phyloP scores from a whole-genome alignment of 768 basidiomycete genomes.

The Porphyrellus cyaneotinctus region DNA sequence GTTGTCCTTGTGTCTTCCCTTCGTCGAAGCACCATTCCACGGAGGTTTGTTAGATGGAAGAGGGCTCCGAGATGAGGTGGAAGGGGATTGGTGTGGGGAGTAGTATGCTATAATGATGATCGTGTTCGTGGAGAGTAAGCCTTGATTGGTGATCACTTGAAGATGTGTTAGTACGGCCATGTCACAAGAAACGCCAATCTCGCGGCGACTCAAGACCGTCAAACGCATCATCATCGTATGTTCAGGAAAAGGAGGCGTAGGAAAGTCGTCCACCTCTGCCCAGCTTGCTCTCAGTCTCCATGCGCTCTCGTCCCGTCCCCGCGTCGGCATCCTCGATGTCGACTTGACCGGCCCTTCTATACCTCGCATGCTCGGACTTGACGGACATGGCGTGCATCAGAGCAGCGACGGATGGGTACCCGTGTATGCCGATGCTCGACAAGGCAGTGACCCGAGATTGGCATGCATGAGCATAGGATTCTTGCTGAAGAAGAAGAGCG shows the following conservation, averaged over 20 bases:
- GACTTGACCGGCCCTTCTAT: conserved; percentile 94
- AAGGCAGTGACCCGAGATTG: conserved; percentile 59
- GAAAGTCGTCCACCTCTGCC: conserved; percentile 93
- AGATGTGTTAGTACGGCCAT: conserved; percentile 8
- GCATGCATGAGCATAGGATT: conserved; percentile 98
- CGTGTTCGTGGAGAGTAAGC: not conserved
- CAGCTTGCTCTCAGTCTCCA: conserved; percentile 90
- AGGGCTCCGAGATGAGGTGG: conserved; percentile 52
- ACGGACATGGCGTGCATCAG: conserved; percentile 84
- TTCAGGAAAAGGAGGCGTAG: conserved; percentile 97
- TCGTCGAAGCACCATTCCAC: conserved; percentile 33
- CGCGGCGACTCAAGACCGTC: conserved; percentile 66
- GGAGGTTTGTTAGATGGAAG: conserved; percentile 66
- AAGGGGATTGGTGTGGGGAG: conserved; percentile 5
- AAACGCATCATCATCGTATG: conserved; percentile 89
- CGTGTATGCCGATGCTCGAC: conserved; percentile 75
- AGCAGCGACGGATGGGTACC: conserved; percentile 97
- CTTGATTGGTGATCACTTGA: too few species aligned
- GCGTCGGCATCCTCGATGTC: conserved; percentile 88
- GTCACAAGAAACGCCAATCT: conserved; percentile 54
- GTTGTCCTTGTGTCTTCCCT: conserved; percentile 70
- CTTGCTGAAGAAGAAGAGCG: conserved; percentile 81
- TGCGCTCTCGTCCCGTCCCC: conserved; percentile 57
- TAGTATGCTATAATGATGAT: conserved; percentile 6
- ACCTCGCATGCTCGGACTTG: conserved; percentile 91